Conservation (phyloP, 495 filamentous ascomycete species). For the Xeromyces bisporus region DNA sequence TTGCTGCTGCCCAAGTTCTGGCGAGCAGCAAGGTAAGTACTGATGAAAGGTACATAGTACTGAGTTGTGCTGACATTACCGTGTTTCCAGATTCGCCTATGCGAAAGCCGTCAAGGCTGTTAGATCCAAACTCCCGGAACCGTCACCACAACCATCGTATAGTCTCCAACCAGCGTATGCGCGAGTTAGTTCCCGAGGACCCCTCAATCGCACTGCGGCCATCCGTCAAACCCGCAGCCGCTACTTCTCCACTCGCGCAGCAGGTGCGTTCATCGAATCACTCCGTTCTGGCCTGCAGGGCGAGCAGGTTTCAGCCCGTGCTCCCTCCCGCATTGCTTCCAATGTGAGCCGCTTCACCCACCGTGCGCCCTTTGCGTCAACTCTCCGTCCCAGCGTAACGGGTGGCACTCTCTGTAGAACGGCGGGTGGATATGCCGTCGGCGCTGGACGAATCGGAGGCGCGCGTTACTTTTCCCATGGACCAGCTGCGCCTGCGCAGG, state of each 20-base stretch:
- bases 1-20: conserved; percentile 54
- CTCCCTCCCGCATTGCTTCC: conserved; percentile 41
- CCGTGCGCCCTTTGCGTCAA: conserved; percentile 75
- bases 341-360: conserved; percentile 49
- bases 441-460: conserved; percentile 51
- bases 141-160: conserved; percentile 22
- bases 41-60: background rate
- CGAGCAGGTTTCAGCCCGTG: conserved; percentile 47
- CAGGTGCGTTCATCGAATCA: conserved; percentile 45
- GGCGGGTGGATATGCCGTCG: conserved; percentile 69
- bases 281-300: conserved; percentile 33
- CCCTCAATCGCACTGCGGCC: conserved; percentile 52
- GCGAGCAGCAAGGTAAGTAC: conserved; percentile 42
- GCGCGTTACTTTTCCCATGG: conserved; percentile 81
- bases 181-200: conserved; percentile 42
- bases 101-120: conserved; percentile 45
- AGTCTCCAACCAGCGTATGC: conserved; percentile 36
- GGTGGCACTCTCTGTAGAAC: conserved; percentile 74
- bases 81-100: conserved; percentile 38
- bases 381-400: conserved; percentile 81
- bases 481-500: conserved; percentile 68
- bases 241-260: conserved; percentile 54
- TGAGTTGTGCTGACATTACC: conserved; percentile 10
- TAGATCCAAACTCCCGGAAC: conserved; percentile 41
- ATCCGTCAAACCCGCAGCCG: conserved; percentile 57